Conservation (phyloP, 805 yeast species). For the Lachancea lanzarotensis region DNA sequence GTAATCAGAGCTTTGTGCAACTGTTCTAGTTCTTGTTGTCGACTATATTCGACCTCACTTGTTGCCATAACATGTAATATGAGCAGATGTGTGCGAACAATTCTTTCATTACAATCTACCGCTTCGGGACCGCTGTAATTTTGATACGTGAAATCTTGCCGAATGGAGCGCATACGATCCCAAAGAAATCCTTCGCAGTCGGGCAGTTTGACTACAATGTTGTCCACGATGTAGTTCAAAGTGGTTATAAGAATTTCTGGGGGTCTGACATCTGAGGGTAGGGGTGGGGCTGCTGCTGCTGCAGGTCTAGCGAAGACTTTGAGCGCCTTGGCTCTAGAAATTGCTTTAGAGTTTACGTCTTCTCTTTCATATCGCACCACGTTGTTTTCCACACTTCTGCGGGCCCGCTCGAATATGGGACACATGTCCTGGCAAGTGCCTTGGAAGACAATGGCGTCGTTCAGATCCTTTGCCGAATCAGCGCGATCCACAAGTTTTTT, state of each 20-base stretch:
- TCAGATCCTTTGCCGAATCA: slow-evolving; percentile 71
- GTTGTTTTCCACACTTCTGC: slow-evolving; percentile 82
- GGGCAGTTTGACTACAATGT: slow-evolving; percentile 61
- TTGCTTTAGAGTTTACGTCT: slow-evolving; percentile 44
- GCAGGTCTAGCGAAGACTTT: slow-evolving; percentile 96
- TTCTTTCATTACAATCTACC: slow-evolving; percentile 83
- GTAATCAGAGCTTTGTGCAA: slow-evolving; percentile 88
- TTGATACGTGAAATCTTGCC: slow-evolving; percentile 96
- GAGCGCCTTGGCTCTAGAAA: slow-evolving; percentile 57
- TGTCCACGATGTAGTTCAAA: slow-evolving; percentile 62
- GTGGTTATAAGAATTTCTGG: slow-evolving; percentile 67
- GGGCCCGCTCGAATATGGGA: slow-evolving; percentile 84
- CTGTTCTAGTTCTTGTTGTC: slow-evolving; percentile 94
- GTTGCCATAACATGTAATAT: slow-evolving; percentile 84
- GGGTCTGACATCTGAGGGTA: slow-evolving; percentile 96
- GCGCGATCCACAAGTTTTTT: slow-evolving; percentile 83
- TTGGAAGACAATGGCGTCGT: slow-evolving; percentile 78
- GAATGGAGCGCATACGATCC: slow-evolving; percentile 94
- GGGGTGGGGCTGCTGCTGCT: slow-evolving; percentile 96
- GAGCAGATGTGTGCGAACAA: slow-evolving; percentile 80
- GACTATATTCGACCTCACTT: slow-evolving; percentile 63
- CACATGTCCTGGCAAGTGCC: slow-evolving; percentile 95
- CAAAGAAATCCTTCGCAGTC: slow-evolving; percentile 86
- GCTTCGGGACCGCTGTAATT: slow-evolving; percentile 92
- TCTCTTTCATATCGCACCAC: slow-evolving; percentile 74